These are phyloP conservation scores for Carex parvula DNA, from an alignment of 176 grass and related monocot genomes.

Conservation along the genomic window DNA sequence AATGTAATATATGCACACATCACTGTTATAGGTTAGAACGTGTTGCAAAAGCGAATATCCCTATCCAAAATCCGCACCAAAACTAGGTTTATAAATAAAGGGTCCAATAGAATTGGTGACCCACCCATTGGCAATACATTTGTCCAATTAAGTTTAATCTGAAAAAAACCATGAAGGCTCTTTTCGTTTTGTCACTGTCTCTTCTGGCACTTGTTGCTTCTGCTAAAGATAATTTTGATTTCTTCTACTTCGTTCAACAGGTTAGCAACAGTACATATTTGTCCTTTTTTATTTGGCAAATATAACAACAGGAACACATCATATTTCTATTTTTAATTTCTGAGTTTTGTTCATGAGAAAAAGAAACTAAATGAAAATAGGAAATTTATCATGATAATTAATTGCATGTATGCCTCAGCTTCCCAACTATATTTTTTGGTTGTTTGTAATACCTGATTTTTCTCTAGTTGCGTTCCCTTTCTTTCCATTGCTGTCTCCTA, in stretches of 20 bases:
- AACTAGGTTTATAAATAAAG: conserved; percentile 11
- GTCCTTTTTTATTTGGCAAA: neutral
- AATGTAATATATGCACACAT: neutral
- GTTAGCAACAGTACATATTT: conserved; percentile 3
- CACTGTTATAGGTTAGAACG: neutral
- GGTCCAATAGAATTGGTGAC: neutral
- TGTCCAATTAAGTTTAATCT: neutral
- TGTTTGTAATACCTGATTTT: neutral
- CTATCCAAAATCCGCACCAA: neutral
- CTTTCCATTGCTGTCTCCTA: neutral
- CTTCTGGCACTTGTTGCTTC: conserved; percentile 34
- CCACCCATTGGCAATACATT: neutral
- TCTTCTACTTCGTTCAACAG: conserved; percentile 94
- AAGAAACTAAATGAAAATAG: neutral
- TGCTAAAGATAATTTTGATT: conserved; percentile 54
- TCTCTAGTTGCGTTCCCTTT: neutral
- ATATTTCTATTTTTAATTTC: neutral
- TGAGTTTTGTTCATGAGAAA: neutral
- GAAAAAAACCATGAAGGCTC: conserved; percentile 39
- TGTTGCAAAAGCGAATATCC: conserved; percentile 12
- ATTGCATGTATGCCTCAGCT: neutral
- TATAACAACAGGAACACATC: neutral
- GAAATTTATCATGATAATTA: neutral
- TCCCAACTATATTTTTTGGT: neutral
- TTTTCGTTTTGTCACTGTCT: conserved; percentile 26